phyloP scores from a whole-genome alignment of 225 moss, liverwort and hornwort genomes.

The Physcomitrium patens region DNA sequence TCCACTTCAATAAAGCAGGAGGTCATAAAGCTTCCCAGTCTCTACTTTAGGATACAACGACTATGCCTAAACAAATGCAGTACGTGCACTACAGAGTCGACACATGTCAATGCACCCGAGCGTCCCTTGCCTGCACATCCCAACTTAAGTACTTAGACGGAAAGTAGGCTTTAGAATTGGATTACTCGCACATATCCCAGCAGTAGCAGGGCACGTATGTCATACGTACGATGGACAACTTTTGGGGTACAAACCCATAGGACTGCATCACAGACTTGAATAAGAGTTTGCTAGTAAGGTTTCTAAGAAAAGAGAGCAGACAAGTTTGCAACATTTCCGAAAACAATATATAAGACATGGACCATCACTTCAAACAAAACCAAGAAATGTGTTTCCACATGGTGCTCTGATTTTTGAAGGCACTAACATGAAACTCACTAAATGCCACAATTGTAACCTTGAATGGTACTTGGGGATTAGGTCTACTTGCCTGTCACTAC shows the following conservation, averaged over 20 bases:
- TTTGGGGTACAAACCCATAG: no score
- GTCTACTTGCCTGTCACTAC: constrained; percentile 54
- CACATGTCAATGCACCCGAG: constrained; percentile 46
- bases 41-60: constrained; percentile 44
- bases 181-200: no score
- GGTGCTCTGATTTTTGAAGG: constrained; percentile 23
- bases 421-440: constrained; percentile 22
- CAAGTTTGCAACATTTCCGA: constrained; percentile 16
- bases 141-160: constrained; percentile 33
- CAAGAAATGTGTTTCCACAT: constrained; percentile 31
- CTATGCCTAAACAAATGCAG: constrained; percentile 46
- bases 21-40: constrained; percentile 32
- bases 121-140: constrained; percentile 55
- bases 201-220: background rate
- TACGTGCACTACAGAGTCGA: constrained; percentile 38
- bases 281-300: no score
- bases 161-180: no score
- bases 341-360: background rate
- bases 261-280: no score
- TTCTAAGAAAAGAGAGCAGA: background rate
- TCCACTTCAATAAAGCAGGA: constrained; percentile 37
- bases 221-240: background rate
- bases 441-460: constrained; percentile 33
- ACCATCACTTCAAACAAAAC: constrained; percentile 25
- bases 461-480: constrained; percentile 20